These are phyloP conservation scores for Carex kokanica DNA, from an alignment of 176 grass and related monocot genomes.

Conservation along the genomic window DNA sequence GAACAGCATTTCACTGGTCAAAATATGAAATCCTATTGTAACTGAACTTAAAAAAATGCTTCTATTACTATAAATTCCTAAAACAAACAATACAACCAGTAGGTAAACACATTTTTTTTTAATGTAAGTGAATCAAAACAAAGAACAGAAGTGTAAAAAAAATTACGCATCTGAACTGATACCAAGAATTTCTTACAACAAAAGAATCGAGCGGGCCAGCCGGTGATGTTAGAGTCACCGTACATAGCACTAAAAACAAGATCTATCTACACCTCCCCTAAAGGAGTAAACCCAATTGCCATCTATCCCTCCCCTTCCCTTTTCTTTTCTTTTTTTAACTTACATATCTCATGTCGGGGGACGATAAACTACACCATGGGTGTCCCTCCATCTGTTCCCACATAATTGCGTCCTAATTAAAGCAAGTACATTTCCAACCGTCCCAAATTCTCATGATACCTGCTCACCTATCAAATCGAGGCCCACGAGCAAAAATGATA, in stretches of 20 bases:
- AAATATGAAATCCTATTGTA: conserved; percentile 15
- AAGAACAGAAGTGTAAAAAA: not conserved
- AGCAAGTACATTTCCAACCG: not conserved
- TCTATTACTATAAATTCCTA: conserved; percentile 25
- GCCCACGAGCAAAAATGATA: conserved; percentile 91
- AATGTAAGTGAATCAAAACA: conserved; percentile 6
- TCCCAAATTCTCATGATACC: conserved; percentile 44
- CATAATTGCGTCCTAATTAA: not conserved
- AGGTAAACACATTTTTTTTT: not conserved
- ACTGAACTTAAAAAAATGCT: conserved; percentile 15
- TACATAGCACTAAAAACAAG: conserved; percentile 13
- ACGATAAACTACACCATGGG: conserved; percentile 12
- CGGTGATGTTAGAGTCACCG: conserved; percentile 25
- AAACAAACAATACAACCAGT: not conserved
- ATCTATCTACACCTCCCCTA: conserved; percentile 42
- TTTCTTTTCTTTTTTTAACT: conserved; percentile 14
- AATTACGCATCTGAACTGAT: conserved; percentile 29
- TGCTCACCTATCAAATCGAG: conserved; percentile 99
- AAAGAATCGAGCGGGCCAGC: conserved; percentile 30
- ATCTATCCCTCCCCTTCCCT: conserved; percentile 11
- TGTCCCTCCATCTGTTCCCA: not conserved
- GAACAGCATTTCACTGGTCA: not conserved
- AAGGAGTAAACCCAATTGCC: conserved; percentile 18
- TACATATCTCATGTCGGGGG: conserved; percentile 5
- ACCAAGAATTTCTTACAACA: conserved; percentile 61